Base-by-base conservation (phyloP, 441 rosid species). In the Euphorbia corollata region DNA sequence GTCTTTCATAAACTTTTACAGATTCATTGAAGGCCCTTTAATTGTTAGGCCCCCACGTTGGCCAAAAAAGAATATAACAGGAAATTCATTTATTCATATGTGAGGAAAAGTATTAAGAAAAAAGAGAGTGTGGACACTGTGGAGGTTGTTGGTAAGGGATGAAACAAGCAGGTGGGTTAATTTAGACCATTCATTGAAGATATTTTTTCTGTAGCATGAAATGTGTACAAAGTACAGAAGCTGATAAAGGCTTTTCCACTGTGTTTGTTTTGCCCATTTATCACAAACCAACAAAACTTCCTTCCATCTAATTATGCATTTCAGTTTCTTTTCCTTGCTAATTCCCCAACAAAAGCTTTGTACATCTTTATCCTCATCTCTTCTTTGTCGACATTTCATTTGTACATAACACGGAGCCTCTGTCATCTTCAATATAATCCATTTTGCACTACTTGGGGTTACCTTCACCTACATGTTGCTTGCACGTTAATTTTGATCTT, bases 11-110 rank as follows among this genome's bases (percentile, higher is more conserved):
- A 67, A 65, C 65, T 75, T 71, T 75, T 71, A 39, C 83, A 63
- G 79, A 78, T 83, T 79, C 80, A 79, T 79, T 75, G 78, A 75
- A 80, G 59, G 79, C 10, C 75, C 75, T 74, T 80, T 71, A 77
- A 76, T 81, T 57, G 78, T 79, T 73, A 64, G 74, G 76, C 74
- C 79, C 51, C 83, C 32, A 41, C 60, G 70, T 59, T 64, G 43
- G 16, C 32, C 2, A 45, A 73, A 4, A 1, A 34, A 15, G n/a
- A 36, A 30, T 12, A 61, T 55, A 32, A 1, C 12, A 7, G 22
- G 50, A 41, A 27, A 23, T 39, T 2, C 2, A 6, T 39, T 39
- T 39, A 39, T 39, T 6, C 1, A 6, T 39, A 39, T 39, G 45
- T 11, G 45, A 2, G 45, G 45, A 39, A 39, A 39, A 39, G 45